A percentile compares a stretch with the other conserved stretches of the same genome.
These are phyloP conservation scores for Curvularia sp. DNA, from an alignment of 2,329 filamentous ascomycete genomes.

Conservation along the genomic window DNA sequence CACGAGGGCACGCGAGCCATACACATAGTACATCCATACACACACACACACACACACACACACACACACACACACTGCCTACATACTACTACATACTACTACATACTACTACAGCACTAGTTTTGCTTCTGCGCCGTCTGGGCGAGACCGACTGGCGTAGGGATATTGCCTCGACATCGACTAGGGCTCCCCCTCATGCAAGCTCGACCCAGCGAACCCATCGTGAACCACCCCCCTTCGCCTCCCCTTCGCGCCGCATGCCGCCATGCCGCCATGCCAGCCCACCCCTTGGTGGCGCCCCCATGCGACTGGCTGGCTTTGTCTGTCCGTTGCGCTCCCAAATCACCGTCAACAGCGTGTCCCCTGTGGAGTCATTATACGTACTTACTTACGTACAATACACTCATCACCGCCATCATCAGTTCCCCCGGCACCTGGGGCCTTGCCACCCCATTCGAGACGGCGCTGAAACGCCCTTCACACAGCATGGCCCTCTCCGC, in stretches of 20 bases:
- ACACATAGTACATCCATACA: no score
- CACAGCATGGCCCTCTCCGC: constrained; percentile 29
- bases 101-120: no score
- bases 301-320: no score
- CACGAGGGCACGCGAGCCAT: no score
- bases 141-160: background rate
- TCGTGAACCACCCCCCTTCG: background rate
- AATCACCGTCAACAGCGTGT: background rate
- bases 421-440: constrained; percentile 12
- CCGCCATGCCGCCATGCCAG: background rate
- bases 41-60: no score
- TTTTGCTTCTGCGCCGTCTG: background rate
- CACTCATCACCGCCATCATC: background rate
- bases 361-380: background rate
- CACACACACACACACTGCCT: no score
- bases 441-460: constrained; percentile 31
- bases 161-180: background rate
- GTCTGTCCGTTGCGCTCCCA: no score
- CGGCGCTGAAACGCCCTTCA: constrained; percentile 42
- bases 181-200: background rate
- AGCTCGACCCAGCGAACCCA: background rate
- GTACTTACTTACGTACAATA: background rate
- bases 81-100: no score
- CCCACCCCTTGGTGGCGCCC: no score
- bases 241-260: no score